These are phyloP conservation scores for Sporopachydermia cereana DNA, from an alignment of 1,139 yeast genomes.

Conservation along the genomic window DNA sequence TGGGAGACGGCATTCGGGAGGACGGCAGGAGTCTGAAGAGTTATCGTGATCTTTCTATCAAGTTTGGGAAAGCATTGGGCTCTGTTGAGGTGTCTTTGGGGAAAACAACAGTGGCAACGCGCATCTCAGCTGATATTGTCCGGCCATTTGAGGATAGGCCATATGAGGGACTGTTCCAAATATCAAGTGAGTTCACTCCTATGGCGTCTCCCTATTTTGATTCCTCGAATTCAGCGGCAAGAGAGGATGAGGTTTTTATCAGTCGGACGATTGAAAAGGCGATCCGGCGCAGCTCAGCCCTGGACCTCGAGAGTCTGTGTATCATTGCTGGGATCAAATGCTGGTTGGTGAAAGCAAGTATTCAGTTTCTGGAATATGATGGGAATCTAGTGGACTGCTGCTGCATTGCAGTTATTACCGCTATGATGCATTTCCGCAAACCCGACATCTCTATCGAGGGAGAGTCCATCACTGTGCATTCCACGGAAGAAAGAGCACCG, in stretches of 20 bases:
- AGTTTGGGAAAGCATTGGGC: slow-evolving; percentile 64
- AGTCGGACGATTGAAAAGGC: slow-evolving; percentile 84
- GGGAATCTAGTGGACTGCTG: slow-evolving; percentile 89
- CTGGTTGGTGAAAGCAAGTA: slow-evolving; percentile 84
- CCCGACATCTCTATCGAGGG: slow-evolving; percentile 75
- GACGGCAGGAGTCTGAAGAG: slow-evolving; percentile 61
- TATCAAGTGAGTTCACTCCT: slow-evolving; percentile 77
- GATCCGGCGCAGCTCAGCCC: slow-evolving; percentile 76
- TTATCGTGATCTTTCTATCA: slow-evolving; percentile 50
- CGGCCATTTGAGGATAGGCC: slow-evolving; percentile 87
- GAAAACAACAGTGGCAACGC: slow-evolving; percentile 54
- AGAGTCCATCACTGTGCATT: slow-evolving; percentile 55
- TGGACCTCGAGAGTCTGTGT: slow-evolving; percentile 83
- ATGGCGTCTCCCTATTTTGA: slow-evolving; percentile 74
- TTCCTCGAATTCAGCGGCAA: slow-evolving; percentile 48
- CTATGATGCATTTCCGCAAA: slow-evolving; percentile 66
- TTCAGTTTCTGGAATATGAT: slow-evolving; percentile 79
- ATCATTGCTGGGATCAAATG: slow-evolving; percentile 85
- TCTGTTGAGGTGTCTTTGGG: slow-evolving; percentile 73
- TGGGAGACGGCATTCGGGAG: slow-evolving; percentile 49
- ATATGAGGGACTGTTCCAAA: slow-evolving; percentile 79
- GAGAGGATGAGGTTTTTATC: slow-evolving; percentile 67
- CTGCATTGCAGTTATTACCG: slow-evolving; percentile 83
- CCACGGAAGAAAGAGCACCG: slow-evolving; percentile 71
- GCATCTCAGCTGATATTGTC: slow-evolving; percentile 70